Base-by-base conservation (phyloP, 2,329 filamentous ascomycete genomes). In the Thielaviopsis populi region DNA sequence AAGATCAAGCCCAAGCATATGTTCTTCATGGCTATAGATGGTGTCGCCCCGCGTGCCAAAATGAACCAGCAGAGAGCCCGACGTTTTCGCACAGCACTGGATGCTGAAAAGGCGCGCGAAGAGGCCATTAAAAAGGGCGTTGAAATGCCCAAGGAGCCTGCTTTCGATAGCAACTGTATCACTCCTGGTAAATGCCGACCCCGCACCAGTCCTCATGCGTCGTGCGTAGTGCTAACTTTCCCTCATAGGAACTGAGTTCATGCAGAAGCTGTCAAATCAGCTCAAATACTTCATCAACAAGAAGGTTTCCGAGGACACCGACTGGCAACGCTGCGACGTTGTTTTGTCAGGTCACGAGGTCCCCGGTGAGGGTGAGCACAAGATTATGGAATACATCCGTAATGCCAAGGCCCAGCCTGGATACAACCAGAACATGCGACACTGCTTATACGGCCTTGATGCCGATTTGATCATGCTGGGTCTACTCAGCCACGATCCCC, bases 371-470 rank as follows among this genome's bases (percentile, higher is more conserved):
- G 94, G 94, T 70, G 94, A 99, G 75, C 94, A 99, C 79, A 99
- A 99, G 78, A 96, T 99, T 75, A 99, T 99, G 94, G 95, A 99
- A 75, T 99, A 99, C 75, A 99, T 99, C 74, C 88, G 94, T 69
- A 89, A 95, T 75, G 89, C 94, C 67, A 97, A 97, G 79, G 91
- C 92, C 59, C 94, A 99, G 74, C 89, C 89, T 1, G 84, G 86
- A 68, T 99, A 99, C 75, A 86, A 96, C 73, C 83, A 89, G 60
- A 97, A 99, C 71, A 84, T 96, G 67, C 89, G 94, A 65, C 94
- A 99, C 75, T 99, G 95, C 75, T 80, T 99, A 67, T 99, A 99
- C 75, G 95, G 95, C 27, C 82, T 99, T 60, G 94, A 99, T 76
- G 94, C 94, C 54, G 94, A 99, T 78, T 78, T 99, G 68, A 99